Conservation (phyloP, 2,329 filamentous ascomycete species). For the Scedosporium minutisporum region DNA sequence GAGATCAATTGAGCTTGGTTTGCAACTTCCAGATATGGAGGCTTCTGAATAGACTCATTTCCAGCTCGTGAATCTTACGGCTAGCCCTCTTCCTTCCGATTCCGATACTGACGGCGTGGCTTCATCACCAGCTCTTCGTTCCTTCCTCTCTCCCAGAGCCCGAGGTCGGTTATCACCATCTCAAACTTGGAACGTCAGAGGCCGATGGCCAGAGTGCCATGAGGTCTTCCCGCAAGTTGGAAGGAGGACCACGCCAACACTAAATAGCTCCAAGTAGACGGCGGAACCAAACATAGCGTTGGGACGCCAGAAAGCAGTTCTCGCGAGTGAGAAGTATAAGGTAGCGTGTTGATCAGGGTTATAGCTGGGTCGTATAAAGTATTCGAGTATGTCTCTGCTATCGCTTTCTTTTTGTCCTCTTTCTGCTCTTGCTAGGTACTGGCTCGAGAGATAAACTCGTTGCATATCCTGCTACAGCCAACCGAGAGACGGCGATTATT, state of each 20-base stretch:
- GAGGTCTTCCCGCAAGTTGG: not conserved
- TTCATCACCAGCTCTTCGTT: too few species aligned
- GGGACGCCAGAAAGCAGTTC: constrained; percentile 25
- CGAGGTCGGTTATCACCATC: too few species aligned
- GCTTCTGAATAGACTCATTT: too few species aligned
- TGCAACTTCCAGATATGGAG: too few species aligned
- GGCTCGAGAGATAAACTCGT: constrained; percentile 5
- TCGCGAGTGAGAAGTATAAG: constrained; percentile 27
- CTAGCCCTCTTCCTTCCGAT: too few species aligned
- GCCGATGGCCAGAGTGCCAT: not conserved
- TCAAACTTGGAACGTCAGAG: not conserved
- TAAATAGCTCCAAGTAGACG: not conserved
- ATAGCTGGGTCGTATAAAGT: constrained; percentile 30
- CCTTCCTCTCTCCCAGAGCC: too few species aligned
- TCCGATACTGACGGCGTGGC: too few species aligned
- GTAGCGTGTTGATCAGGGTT: constrained; percentile 4
- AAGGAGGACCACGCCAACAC: not conserved
- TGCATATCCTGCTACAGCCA: constrained; percentile 46
- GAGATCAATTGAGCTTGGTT: too few species aligned
- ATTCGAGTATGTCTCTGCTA: constrained; percentile 44
- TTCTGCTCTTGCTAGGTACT: constrained; percentile 48
- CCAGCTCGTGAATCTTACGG: too few species aligned
- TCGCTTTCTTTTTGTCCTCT: constrained; percentile 33
- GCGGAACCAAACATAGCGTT: not conserved
- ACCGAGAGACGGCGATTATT: constrained; percentile 23